These are phyloP conservation scores for Xenoacremonium recifei DNA, from an alignment of 2,329 filamentous ascomycete species.

Conservation along the genomic window DNA sequence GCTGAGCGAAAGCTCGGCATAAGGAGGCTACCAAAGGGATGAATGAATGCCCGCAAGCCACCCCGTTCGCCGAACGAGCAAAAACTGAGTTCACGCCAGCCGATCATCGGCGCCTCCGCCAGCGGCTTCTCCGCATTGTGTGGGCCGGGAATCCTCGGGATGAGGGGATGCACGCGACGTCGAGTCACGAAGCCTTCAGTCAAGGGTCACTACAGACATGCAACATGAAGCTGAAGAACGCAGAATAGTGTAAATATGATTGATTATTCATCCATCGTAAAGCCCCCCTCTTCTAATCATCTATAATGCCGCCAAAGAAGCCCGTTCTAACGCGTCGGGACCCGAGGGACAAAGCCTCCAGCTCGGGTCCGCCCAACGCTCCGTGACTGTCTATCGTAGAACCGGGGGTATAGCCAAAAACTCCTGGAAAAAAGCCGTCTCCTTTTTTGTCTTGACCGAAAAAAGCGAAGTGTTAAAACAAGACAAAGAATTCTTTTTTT, in stretches of 20 bases:
- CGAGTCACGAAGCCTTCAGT: conserved; percentile 4
- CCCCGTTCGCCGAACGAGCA: no score
- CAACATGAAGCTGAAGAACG: background rate
- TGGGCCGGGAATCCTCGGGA: conserved; percentile 4
- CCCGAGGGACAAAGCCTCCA: conserved; percentile 17
- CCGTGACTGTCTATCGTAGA: conserved; percentile 28
- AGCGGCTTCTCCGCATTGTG: conserved; percentile 12
- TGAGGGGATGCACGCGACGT: conserved; percentile 11
- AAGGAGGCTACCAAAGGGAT: no score
- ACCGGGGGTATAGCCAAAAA: conserved; percentile 29
- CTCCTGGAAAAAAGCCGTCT: conserved; percentile 18
- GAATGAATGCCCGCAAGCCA: no score
- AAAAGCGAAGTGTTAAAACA: conserved; percentile 8
- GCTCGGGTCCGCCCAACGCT: conserved; percentile 15
- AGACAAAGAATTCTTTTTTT: conserved; percentile 6
- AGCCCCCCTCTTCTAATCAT: conserved; percentile 16
- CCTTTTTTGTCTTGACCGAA: conserved; percentile 4
- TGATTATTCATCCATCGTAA: conserved; percentile 14
- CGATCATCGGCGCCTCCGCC: background rate
- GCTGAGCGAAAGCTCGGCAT: background rate
- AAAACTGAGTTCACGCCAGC: background rate
- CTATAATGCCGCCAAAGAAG: conserved; percentile 14
- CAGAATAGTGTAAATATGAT: background rate
- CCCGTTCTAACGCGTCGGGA: conserved; percentile 25
- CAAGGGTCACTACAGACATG: background rate